These are phyloP conservation scores for Trypanosoma congolense DNA, from an alignment of 208 protist genomes.

Conservation along the genomic window DNA sequence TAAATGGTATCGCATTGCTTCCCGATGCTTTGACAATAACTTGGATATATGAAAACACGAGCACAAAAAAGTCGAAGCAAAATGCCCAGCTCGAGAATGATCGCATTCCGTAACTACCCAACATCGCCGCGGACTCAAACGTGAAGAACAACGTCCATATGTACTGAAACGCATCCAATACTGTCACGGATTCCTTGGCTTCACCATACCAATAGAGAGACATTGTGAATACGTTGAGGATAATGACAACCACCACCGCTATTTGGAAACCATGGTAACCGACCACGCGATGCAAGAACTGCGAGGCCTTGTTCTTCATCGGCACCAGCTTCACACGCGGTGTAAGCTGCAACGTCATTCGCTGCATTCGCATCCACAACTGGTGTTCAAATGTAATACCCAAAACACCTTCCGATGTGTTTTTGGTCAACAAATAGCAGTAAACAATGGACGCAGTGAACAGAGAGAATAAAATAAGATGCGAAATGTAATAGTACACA, in stretches of 20 bases:
- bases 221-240: conserved; percentile 86
- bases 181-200: conserved; percentile 32
- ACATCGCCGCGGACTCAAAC: conserved; percentile 70
- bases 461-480: conserved; percentile 87
- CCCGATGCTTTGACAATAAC: conserved; percentile 61
- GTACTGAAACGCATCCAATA: conserved; percentile 68
- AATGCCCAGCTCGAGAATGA: conserved; percentile 78
- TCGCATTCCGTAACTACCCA: conserved; percentile 68
- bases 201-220: conserved; percentile 80
- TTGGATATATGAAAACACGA: conserved; percentile 75
- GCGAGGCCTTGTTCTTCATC: conserved; percentile 46
- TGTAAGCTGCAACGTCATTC: conserved; percentile 55
- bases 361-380: conserved; percentile 77
- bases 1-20: conserved; percentile 67
- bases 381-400: conserved; percentile 71
- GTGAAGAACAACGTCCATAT: conserved; percentile 87
- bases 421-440: conserved; percentile 77
- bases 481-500: conserved; percentile 85
- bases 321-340: conserved; percentile 59
- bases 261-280: conserved; percentile 51
- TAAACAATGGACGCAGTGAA: conserved; percentile 88
- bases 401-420: conserved; percentile 44
- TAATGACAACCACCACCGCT: conserved; percentile 60
- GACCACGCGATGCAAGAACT: conserved; percentile 54
- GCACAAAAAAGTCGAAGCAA: conserved; percentile 81